phyloP scores from a whole-genome alignment of 441 rosid genomes.

The Iberis amara region DNA sequence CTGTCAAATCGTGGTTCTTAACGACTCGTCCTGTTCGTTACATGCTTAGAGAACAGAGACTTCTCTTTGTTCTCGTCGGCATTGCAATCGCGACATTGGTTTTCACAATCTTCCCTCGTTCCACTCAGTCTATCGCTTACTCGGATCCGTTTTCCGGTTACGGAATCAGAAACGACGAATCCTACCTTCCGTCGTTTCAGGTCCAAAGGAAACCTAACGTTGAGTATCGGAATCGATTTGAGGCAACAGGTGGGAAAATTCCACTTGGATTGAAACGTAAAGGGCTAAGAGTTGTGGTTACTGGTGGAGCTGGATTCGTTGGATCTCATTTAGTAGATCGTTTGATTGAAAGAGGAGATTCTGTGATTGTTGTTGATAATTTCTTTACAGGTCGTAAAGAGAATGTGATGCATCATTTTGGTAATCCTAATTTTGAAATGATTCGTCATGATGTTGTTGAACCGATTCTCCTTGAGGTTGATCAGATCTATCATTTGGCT shows the following conservation, averaged over 20 bases:
- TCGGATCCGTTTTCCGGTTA: slow-evolving; percentile 28
- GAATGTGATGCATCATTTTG: slow-evolving; percentile 68
- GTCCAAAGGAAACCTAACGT: slow-evolving; percentile 30
- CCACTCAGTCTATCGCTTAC: slow-evolving; percentile 20
- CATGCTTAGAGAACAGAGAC: slow-evolving; percentile 61
- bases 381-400: slow-evolving; percentile 79
- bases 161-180: slow-evolving; percentile 20
- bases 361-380: slow-evolving; percentile 71
- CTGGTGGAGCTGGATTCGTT: slow-evolving; percentile 86
- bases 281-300: slow-evolving; percentile 55
- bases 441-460: slow-evolving; percentile 73
- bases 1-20: slow-evolving; percentile 67
- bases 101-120: slow-evolving; percentile 44
- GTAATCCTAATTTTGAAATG: slow-evolving; percentile 69
- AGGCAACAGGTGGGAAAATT: slow-evolving; percentile 42
- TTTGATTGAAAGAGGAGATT: slow-evolving; percentile 65
- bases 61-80: slow-evolving; percentile 54
- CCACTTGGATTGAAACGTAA: slow-evolving; percentile 55
- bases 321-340: slow-evolving; percentile 87
- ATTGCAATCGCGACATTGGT: slow-evolving; percentile 51
- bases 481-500: slow-evolving; percentile 76
- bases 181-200: slow-evolving; percentile 14
- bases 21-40: slow-evolving; percentile 50
- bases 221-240: slow-evolving; percentile 23
- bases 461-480: slow-evolving; percentile 61